Evolutionary conservation across 2,329 filamentous ascomycete species (phyloP), one percentile per base, ranked within the genome.

Genomic region (Chaetomiaceae sp.): DNA sequence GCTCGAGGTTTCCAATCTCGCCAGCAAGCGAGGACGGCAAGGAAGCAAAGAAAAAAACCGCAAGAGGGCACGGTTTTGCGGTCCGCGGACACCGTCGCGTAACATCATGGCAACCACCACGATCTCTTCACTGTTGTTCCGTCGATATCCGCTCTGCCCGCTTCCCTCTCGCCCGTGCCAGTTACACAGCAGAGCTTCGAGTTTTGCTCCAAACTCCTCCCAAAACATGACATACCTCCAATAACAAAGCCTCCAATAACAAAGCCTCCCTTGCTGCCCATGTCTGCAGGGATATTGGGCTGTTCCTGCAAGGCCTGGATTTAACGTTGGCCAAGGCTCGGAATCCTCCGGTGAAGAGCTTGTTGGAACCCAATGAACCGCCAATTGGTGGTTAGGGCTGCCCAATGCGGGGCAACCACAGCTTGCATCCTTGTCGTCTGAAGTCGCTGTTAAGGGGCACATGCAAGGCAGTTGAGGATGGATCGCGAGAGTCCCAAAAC

Each of bases 321-420:
- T 40, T 48, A 44, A 48, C 39, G 40, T 52, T 48, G 40, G 40
- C 50, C 50, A 48, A 48, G 50, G 19, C 34, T 30, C 33, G 33
- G 31, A 17, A 13, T 7, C n/a, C 44, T 27, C 33, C 19, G 34
- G 6, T 21, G 27, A 4, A 12, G 48, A 31, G 40, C 31, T 37
- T 39, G 17, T 41, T 27, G 49, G 17, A 47, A 51, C 44, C 49
- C 43, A 42, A 46, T 46, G 6, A n/a, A 5, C 5, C 20, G 34
- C 23, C 35, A 3, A 27, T 23, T 21, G 7, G 42, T 33, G 34
- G 48, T 27, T 7, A 48, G 42, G 30, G 49, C 30, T 42, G 43
- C 43, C 42, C 43, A 43, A 43, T n/a, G 43, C 30, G 43, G 48
- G 35, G 27, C 17, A 8, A 2, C 1, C 13, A 6, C 2, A 21